A percentile compares a stretch with the other conserved stretches of the same genome.
Evolutionary conservation across 805 yeast species (phyloP).

Genomic region (Candida coleopterorum): DNA sequence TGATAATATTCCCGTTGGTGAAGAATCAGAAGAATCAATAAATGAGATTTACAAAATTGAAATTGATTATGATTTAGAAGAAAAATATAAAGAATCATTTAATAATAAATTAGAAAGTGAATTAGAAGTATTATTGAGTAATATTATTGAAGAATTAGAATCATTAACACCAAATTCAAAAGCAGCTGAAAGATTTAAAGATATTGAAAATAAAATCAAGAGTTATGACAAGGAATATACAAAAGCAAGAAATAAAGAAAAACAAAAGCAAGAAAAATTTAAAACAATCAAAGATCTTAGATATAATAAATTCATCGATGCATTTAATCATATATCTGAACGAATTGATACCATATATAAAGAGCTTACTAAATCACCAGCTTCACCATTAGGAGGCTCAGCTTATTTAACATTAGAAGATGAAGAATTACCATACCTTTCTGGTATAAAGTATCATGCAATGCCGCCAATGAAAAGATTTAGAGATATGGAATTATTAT

Average conservation of each 20-base stretch:
- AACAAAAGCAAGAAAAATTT: slow-evolving; percentile 49
- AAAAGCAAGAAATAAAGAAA: slow-evolving; percentile 57
- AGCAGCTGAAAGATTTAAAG: slow-evolving; percentile 71
- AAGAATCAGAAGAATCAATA: slow-evolving; percentile 31
- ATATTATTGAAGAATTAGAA: slow-evolving; percentile 35
- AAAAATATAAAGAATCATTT: slow-evolving; percentile 38
- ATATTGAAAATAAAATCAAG: slow-evolving; percentile 56
- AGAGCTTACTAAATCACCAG: slow-evolving; percentile 70
- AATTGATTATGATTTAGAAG: slow-evolving; percentile 47
- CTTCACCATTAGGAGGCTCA: slow-evolving; percentile 85
- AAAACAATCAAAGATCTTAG: slow-evolving; percentile 57
- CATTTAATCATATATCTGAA: slow-evolving; percentile 71
- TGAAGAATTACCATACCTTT: slow-evolving; percentile 81
- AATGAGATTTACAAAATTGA: slow-evolving; percentile 44
- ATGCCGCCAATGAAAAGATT: slow-evolving; percentile 96
- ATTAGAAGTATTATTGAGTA: slow-evolving; percentile 27
- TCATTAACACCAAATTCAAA: slow-evolving; percentile 73
- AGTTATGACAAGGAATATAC: slow-evolving; percentile 63
- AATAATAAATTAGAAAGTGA: slow-evolving; percentile 36
- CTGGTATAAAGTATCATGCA: slow-evolving; percentile 85
- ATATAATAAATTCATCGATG: slow-evolving; percentile 58
- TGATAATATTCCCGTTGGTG: slow-evolving; percentile 58
- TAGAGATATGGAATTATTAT: slow-evolving; percentile 83
- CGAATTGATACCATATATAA: slow-evolving; percentile 75
- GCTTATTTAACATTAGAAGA: slow-evolving; percentile 85